Conservation (phyloP, 768 basidiomycete genomes). For the Suillus alpinus region DNA sequence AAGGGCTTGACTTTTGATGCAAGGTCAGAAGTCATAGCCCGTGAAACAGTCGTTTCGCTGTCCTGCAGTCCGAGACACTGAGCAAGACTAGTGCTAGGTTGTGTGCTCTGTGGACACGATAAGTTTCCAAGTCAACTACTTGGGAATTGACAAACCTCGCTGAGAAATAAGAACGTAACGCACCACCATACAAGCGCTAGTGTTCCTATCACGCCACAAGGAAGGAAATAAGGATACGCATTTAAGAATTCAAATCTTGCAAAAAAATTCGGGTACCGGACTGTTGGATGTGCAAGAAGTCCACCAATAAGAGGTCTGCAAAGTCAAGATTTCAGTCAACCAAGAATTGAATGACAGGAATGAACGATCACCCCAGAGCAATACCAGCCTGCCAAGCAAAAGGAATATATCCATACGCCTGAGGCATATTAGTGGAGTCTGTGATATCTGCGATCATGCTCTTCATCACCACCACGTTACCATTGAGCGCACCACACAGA, state of each 20-base stretch:
- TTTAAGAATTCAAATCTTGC: constrained; percentile 55
- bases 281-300: constrained; percentile 56
- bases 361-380: constrained; percentile 33
- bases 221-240: constrained; percentile 65
- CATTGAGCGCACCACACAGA: constrained; percentile 43
- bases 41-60: neutral
- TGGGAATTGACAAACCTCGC: constrained; percentile 38
- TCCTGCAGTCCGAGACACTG: neutral
- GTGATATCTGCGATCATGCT: constrained; percentile 41
- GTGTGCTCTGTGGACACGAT: neutral
- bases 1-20: constrained; percentile 24
- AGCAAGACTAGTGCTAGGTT: constrained; percentile 1
- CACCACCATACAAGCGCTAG: constrained; percentile 49
- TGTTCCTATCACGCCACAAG: constrained; percentile 58
- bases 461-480: constrained; percentile 45
- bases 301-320: constrained; percentile 63
- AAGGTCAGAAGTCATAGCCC: neutral
- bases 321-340: neutral
- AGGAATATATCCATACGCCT: constrained; percentile 57
- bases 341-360: constrained; percentile 24
- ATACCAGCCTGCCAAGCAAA: constrained; percentile 39
- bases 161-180: constrained; percentile 45
- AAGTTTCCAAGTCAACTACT: neutral
- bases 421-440: constrained; percentile 13
- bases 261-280: constrained; percentile 57